phyloP scores from a whole-genome alignment of 2,329 filamentous ascomycete genomes.

The Cadophora malorum region DNA sequence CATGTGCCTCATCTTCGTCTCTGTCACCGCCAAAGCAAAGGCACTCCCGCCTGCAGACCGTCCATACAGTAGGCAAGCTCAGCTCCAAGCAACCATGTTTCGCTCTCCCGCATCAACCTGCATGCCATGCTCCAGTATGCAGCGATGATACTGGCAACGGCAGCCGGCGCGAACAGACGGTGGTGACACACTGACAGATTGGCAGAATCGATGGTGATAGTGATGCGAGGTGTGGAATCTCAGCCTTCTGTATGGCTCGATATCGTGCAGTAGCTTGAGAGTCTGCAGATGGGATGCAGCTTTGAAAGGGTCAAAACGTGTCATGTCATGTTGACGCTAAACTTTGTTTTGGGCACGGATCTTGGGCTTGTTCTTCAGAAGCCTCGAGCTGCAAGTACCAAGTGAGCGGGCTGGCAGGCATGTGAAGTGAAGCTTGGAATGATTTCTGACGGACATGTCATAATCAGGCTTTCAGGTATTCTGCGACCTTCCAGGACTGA shows the following conservation, averaged over 20 bases:
- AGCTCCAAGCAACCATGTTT: neutral
- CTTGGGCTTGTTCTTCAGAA: neutral
- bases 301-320: neutral
- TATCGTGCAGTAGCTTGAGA: neutral
- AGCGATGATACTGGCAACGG: conserved; percentile 5
- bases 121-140: neutral
- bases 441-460: neutral
- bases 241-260: conserved; percentile 1
- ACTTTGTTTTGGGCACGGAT: neutral
- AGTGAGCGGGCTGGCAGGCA: neutral
- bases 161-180: conserved; percentile 9
- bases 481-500: neutral
- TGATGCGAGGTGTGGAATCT: neutral
- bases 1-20: neutral
- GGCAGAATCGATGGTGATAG: neutral
- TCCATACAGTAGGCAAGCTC: no score
- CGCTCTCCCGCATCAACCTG: neutral
- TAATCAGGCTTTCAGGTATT: neutral
- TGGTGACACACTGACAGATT: neutral
- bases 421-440: neutral
- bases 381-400: no score
- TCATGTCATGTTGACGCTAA: neutral
- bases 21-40: neutral
- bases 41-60: no score
- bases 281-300: neutral